Base-by-base conservation (phyloP, 805 yeast genomes). In the Kuraishia cidri region DNA sequence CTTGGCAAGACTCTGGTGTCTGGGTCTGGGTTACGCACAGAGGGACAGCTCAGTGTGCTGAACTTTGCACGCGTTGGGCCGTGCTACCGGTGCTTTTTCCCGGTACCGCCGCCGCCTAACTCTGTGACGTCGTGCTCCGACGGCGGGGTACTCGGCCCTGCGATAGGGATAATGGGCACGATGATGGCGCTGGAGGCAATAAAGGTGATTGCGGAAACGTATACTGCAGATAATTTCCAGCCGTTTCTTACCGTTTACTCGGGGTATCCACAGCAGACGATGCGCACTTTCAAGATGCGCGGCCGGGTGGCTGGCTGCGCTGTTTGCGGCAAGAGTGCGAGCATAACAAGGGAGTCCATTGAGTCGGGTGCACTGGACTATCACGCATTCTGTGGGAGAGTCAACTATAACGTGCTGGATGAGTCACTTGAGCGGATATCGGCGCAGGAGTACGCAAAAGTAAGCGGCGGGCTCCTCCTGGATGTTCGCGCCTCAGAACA, bases 131-230 rank as follows among this genome's bases (percentile, higher is more conserved):
- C 94, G 1, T 92, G 99, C 46, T 73, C 83, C 10, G 97, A 87
- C 54, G 94, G 95, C 3, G 97, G 97, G 4, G 94, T 90, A 1
- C 54, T 92, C 17, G 98, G 98, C 0, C 95, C 97, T 0, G 92
- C 88, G n/a, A 94, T 92, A 35, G 99, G 98, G 0, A 45, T 86
- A 1, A 74, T 90, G 50, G 99, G 98, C 7, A 64, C 76, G 0
- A 66, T 83, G 65, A 90, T 92, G 82, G 94, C 96, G 0, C 57
- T 81, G 14, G 98, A 92, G 47, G 67, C 94, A 0, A 66, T 94
- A 17, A 88, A 90, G 50, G 62, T 90, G 6, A 46, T 85, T 2
- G 63, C 79, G 3, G 77, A 69, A 0, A 60, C 56, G 24, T 82
- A 84, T 44, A 55, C 62, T 0, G 22, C 25, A 1, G 69, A 66